Percentiles rank a stretch among this genome's conserved stretches.
Evolutionary conservation across 148 eudicot genomes (phyloP).

Genomic region (Salicornia ramosissima): DNA sequence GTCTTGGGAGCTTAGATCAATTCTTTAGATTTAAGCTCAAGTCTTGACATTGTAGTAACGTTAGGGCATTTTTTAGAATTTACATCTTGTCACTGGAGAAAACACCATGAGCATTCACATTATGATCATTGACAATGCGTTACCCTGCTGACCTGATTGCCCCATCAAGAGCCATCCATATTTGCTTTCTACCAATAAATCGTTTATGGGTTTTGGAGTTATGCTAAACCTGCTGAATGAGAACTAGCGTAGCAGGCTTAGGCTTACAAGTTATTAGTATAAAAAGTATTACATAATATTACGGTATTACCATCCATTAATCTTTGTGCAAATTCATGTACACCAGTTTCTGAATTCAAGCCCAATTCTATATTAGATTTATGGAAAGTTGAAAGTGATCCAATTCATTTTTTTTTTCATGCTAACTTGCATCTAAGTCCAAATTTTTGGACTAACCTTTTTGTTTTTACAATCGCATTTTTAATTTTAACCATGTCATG

Average conservation of each 20-base stretch:
- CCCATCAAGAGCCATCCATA: background rate
- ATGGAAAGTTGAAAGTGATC: background rate
- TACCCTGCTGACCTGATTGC: background rate
- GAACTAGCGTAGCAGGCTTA: no score
- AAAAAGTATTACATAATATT: no score
- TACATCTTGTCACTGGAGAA: background rate
- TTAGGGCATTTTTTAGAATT: background rate
- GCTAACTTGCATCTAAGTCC: background rate
- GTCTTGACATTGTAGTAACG: background rate
- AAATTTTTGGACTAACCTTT: background rate
- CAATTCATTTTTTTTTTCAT: background rate
- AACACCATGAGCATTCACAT: background rate
- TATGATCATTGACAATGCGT: no score
- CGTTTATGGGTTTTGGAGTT: background rate
- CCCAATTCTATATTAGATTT: background rate
- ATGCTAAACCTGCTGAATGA: background rate
- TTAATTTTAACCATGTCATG: no score
- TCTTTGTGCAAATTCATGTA: background rate
- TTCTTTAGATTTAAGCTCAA: no score
- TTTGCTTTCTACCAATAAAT: background rate
- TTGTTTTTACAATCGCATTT: no score
- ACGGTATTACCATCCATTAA: background rate
- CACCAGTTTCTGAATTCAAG: background rate
- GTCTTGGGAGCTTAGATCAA: no score
- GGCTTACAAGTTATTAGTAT: no score